phyloP scores from a whole-genome alignment of 441 rosid genomes.

The Pelargonium australe region DNA sequence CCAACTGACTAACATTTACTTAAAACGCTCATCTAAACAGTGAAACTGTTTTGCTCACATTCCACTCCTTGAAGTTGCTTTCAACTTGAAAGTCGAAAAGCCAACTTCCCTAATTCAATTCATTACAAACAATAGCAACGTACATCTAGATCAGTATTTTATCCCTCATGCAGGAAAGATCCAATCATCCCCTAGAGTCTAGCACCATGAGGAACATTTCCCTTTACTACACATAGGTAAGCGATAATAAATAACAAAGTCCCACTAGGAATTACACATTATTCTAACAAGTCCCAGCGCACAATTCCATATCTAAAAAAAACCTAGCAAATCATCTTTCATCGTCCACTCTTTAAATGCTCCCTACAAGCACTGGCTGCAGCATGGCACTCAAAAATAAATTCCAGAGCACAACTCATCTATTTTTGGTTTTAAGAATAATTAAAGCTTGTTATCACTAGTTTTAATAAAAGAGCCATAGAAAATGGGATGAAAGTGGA shows the following conservation, averaged over 20 bases:
- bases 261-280: background rate
- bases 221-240: constrained; percentile 10
- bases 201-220: constrained; percentile 6
- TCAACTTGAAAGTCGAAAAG: constrained; percentile 8
- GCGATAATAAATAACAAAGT: background rate
- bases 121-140: background rate
- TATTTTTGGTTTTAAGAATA: no score
- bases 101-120: constrained; percentile 13
- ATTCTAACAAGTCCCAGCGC: constrained; percentile 1
- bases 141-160: background rate
- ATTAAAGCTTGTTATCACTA: background rate
- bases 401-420: background rate
- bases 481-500: no score
- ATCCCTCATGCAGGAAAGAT: constrained; percentile 9
- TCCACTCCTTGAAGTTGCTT: constrained; percentile 1
- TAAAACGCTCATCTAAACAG: background rate
- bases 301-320: background rate
- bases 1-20: background rate
- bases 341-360: constrained; percentile 15
- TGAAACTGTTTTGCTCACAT: background rate
- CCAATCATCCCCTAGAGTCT: constrained; percentile 13
- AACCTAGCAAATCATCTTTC: background rate
- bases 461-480: no score
- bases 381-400: background rate
- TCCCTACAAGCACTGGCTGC: background rate